A percentile compares a stretch with the other conserved stretches of the same genome.
These are phyloP conservation scores for Cryptococcus jaspeensis DNA, from an alignment of 1,284 basidiomycete species.

Conservation along the genomic window DNA sequence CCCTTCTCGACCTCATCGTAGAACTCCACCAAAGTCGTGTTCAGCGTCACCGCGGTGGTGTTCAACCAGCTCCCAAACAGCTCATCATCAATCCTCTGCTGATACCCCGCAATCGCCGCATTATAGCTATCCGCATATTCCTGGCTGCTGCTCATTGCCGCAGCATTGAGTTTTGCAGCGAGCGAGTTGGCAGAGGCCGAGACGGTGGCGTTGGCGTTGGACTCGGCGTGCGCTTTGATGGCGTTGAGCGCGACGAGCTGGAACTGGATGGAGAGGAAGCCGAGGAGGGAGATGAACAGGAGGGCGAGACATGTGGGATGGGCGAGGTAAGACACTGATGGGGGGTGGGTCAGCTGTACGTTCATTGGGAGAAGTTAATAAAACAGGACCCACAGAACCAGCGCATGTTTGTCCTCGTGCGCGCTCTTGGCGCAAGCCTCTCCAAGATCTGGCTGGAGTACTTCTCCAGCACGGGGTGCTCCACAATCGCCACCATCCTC, in stretches of 20 bases:
- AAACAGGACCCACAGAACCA: conserved; percentile 46
- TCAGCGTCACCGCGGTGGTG: conserved; percentile 82
- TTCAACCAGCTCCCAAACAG: conserved; percentile 88
- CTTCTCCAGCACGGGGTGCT: conserved; percentile 47
- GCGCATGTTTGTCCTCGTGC: conserved; percentile 41
- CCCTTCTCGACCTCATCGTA: conserved; percentile 52
- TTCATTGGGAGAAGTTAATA: background rate
- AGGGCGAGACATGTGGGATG: conserved; percentile 85
- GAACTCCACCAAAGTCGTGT: conserved; percentile 57
- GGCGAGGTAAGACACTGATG: conserved; percentile 71
- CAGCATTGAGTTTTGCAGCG: conserved; percentile 71
- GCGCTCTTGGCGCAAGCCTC: conserved; percentile 17
- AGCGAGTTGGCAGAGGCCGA: conserved; percentile 69
- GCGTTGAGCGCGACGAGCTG: conserved; percentile 76
- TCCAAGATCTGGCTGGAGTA: conserved; percentile 30
- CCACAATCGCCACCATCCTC: conserved; percentile 45
- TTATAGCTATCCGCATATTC: conserved; percentile 77
- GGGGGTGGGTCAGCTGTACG: background rate
- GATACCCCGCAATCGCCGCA: conserved; percentile 63
- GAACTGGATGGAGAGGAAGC: conserved; percentile 80
- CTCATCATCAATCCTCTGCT: conserved; percentile 75
- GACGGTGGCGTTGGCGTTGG: conserved; percentile 61
- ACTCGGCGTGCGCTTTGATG: conserved; percentile 63
- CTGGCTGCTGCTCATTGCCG: conserved; percentile 74
- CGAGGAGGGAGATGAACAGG: conserved; percentile 84